Evolutionary conservation across 768 basidiomycete genomes (phyloP).

Genomic region (Flagelloscypha sp.): DNA sequence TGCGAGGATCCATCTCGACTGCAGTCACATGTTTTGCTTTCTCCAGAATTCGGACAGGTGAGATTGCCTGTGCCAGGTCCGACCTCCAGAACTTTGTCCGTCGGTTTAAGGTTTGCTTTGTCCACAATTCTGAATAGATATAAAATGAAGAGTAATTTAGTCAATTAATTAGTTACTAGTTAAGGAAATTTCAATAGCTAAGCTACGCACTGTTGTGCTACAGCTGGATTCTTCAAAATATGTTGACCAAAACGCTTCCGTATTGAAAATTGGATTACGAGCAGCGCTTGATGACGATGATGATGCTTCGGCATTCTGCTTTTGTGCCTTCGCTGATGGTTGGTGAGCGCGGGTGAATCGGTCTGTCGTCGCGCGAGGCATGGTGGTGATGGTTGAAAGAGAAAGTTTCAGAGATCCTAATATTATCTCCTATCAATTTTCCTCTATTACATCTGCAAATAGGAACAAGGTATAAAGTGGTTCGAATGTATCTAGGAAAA

Average conservation of each 20-base stretch:
- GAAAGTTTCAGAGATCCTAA: too few species aligned
- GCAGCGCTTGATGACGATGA: slow-evolving; percentile 35
- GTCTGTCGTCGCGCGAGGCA: slow-evolving; percentile 77
- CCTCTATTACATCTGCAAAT: too few species aligned
- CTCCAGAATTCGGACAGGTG: slow-evolving; percentile 87
- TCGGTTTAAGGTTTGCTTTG: slow-evolving; percentile 85
- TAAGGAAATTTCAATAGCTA: slow-evolving; percentile 9
- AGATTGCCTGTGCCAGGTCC: slow-evolving; percentile 97
- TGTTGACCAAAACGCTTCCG: slow-evolving; percentile 94
- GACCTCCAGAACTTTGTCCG: slow-evolving; percentile 94
- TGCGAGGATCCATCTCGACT: slow-evolving; percentile 96
- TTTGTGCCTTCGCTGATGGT: slow-evolving; percentile 44
- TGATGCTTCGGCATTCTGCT: slow-evolving; percentile 34
- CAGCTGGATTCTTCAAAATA: slow-evolving; percentile 89
- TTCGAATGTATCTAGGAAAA: too few species aligned
- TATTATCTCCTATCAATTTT: too few species aligned
- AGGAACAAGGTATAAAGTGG: too few species aligned
- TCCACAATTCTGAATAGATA: not conserved
- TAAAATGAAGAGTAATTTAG: slow-evolving; percentile 28
- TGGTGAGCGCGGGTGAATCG: slow-evolving; percentile 66
- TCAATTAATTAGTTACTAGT: slow-evolving; percentile 45
- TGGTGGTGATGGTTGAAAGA: slow-evolving; percentile 17
- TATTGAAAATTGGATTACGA: slow-evolving; percentile 90
- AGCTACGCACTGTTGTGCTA: slow-evolving; percentile 72
- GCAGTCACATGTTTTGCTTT: slow-evolving; percentile 90